These are phyloP conservation scores for Amauroascus verrucosus DNA, from an alignment of 2,329 filamentous ascomycete genomes.

Conservation along the genomic window DNA sequence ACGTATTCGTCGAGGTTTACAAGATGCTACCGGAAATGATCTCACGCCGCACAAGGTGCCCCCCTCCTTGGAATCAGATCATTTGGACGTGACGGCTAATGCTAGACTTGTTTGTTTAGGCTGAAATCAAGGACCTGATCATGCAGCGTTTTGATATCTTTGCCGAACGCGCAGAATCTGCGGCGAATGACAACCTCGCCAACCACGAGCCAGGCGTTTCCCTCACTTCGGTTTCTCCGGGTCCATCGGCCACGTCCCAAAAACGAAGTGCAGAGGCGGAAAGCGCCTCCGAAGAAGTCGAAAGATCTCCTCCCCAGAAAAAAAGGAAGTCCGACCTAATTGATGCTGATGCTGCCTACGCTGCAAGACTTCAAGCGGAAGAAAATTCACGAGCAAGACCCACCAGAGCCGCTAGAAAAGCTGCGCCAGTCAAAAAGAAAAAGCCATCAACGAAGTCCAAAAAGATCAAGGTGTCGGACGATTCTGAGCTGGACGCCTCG, in stretches of 20 bases:
- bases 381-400: slow-evolving; percentile 68
- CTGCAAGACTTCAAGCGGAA: slow-evolving; percentile 81
- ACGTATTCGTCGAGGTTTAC: slow-evolving; percentile 53
- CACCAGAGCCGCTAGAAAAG: slow-evolving; percentile 63
- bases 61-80: too few species aligned
- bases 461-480: slow-evolving; percentile 66
- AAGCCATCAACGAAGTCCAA: slow-evolving; percentile 46
- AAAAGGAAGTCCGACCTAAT: slow-evolving; percentile 52
- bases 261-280: slow-evolving; percentile 37
- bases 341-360: slow-evolving; percentile 77
- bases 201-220: slow-evolving; percentile 11
- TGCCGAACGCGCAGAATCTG: slow-evolving; percentile 30
- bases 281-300: slow-evolving; percentile 30
- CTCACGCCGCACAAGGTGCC: slow-evolving; percentile 52
- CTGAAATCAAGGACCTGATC: slow-evolving; percentile 61
- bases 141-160: slow-evolving; percentile 64
- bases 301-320: slow-evolving; percentile 47
- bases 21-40: slow-evolving; percentile 51
- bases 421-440: slow-evolving; percentile 55
- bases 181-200: slow-evolving; percentile 1
- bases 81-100: too few species aligned
- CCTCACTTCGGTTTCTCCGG: slow-evolving; percentile 24
- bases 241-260: slow-evolving; percentile 27
- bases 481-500: slow-evolving; percentile 62
- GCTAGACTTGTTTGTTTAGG: too few species aligned